Percentiles rank a stretch among this genome's conserved stretches.
These are phyloP conservation scores for Naematelia encephala DNA, from an alignment of 768 basidiomycete genomes.

Conservation along the genomic window DNA sequence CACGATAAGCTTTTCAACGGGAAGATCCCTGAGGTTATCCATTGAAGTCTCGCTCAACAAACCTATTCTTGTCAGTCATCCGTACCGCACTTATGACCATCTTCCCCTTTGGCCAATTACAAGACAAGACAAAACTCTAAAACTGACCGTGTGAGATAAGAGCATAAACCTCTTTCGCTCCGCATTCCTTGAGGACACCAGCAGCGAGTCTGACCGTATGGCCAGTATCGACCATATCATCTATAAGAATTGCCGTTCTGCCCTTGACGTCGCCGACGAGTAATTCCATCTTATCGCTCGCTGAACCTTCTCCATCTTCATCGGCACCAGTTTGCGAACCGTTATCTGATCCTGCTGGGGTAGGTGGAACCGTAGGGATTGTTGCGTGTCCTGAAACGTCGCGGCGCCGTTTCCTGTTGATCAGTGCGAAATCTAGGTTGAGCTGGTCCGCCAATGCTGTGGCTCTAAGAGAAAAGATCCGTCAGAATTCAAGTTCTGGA, in stretches of 20 bases:
- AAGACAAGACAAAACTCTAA: slow-evolving; percentile 20
- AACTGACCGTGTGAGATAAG: slow-evolving; percentile 88
- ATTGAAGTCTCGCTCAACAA: slow-evolving; percentile 89
- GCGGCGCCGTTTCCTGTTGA: slow-evolving; percentile 94
- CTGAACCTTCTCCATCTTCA: slow-evolving; percentile 32
- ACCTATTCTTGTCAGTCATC: slow-evolving; percentile 53
- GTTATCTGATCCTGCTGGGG: slow-evolving; percentile 37
- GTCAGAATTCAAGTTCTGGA: not conserved
- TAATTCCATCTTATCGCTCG: slow-evolving; percentile 50
- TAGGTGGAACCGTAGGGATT: slow-evolving; percentile 39
- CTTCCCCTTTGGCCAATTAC: not conserved
- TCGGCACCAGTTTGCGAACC: slow-evolving; percentile 22
- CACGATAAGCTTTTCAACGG: slow-evolving; percentile 89
- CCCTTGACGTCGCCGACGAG: slow-evolving; percentile 90
- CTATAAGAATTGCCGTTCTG: slow-evolving; percentile 76
- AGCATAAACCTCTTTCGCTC: slow-evolving; percentile 78
- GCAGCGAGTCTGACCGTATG: slow-evolving; percentile 85
- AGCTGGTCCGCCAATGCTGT: slow-evolving; percentile 95
- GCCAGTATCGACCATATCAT: slow-evolving; percentile 72
- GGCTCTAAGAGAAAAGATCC: slow-evolving; percentile 59
- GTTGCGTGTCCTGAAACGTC: slow-evolving; percentile 32
- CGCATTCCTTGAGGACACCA: slow-evolving; percentile 79
- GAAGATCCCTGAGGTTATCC: slow-evolving; percentile 65
- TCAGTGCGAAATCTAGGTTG: slow-evolving; percentile 95
- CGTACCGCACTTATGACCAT: no score